Conservation (phyloP, 2,329 filamentous ascomycete genomes). For the Talaromyces sp. region DNA sequence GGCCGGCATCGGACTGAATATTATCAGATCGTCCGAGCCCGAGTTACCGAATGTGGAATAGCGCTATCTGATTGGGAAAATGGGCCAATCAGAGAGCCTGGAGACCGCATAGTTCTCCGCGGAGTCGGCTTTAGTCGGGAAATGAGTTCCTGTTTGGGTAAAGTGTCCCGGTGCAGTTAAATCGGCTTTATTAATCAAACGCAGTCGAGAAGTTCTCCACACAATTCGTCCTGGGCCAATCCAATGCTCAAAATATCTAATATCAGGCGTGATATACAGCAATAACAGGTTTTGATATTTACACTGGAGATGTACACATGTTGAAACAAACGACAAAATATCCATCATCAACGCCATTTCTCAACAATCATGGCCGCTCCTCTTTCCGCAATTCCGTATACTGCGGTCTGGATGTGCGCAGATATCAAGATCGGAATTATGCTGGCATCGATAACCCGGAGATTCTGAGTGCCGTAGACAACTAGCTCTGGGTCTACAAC, state of each 20-base stretch:
- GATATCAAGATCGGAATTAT: background rate
- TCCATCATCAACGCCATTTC: slow-evolving; percentile 11
- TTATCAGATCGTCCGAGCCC: slow-evolving; percentile 3
- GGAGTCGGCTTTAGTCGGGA: background rate
- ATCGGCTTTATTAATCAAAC: background rate
- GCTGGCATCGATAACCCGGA: background rate
- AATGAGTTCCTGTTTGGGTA: background rate
- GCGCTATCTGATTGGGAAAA: slow-evolving; percentile 3
- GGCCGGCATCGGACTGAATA: slow-evolving; percentile 6
- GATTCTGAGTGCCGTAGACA: background rate
- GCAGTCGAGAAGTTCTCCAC: background rate
- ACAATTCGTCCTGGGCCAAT: background rate
- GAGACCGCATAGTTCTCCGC: background rate
- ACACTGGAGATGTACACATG: background rate
- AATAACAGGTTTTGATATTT: background rate
- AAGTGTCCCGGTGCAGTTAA: background rate
- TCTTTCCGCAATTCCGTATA: background rate
- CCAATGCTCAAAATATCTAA: background rate
- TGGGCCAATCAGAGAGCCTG: background rate
- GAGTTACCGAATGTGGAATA: background rate
- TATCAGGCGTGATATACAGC: background rate
- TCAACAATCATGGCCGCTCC: background rate
- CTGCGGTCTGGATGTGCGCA: background rate
- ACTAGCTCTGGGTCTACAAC: slow-evolving; percentile 2
- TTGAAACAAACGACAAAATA: background rate